Evolutionary conservation across 1,284 basidiomycete species (phyloP).

Genomic region (Trichosporon asahii): DNA sequence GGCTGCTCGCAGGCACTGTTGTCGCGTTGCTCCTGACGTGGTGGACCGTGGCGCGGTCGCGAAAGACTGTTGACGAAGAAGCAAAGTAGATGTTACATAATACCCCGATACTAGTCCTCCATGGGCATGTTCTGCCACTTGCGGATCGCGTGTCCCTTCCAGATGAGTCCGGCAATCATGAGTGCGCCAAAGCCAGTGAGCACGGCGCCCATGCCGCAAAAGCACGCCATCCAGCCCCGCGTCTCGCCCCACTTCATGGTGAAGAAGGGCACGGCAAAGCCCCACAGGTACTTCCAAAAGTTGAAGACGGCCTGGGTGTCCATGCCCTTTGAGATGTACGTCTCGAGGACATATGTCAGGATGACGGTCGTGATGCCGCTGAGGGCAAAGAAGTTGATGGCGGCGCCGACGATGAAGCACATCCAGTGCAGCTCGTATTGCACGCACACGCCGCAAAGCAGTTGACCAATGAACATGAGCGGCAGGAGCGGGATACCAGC

Average conservation of each 20-base stretch:
- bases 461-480: slow-evolving; percentile 38
- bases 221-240: slow-evolving; percentile 33
- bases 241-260: slow-evolving; percentile 39
- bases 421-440: slow-evolving; percentile 43
- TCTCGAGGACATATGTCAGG: slow-evolving; percentile 46
- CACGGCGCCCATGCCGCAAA: slow-evolving; percentile 39
- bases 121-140: slow-evolving; percentile 34
- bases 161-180: slow-evolving; percentile 31
- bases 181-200: slow-evolving; percentile 27
- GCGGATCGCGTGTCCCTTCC: slow-evolving; percentile 31
- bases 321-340: slow-evolving; percentile 37
- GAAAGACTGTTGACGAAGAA: too few relatives aligned
- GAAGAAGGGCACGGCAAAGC: slow-evolving; percentile 48
- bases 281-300: slow-evolving; percentile 50
- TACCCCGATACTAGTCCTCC: neutral
- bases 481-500: slow-evolving; percentile 27
- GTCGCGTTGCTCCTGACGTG: neutral
- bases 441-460: slow-evolving; percentile 42
- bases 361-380: slow-evolving; percentile 32
- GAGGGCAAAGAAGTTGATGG: slow-evolving; percentile 42
- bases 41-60: slow-evolving; percentile 6
- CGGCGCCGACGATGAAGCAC: slow-evolving; percentile 44
- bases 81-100: neutral
- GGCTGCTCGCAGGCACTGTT: neutral
- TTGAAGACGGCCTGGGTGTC: slow-evolving; percentile 49